Conservation (phyloP, 2,329 filamentous ascomycete species). For the Aureobasidium sp. region DNA sequence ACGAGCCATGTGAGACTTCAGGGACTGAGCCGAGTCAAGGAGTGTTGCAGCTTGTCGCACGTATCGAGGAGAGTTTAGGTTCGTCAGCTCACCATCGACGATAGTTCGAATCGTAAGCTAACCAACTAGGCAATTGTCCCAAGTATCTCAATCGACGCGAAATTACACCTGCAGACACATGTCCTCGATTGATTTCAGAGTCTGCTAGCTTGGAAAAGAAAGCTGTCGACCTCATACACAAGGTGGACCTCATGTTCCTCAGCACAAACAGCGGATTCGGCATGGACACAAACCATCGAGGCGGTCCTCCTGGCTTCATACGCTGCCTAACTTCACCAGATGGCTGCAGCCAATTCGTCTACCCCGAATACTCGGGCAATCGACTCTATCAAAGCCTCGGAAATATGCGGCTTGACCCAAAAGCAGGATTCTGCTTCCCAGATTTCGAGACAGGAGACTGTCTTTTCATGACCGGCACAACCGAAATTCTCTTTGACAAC, state of each 20-base stretch:
- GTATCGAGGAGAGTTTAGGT: slow-evolving; percentile 63
- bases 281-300: slow-evolving; percentile 82
- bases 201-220: slow-evolving; percentile 43
- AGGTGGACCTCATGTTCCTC: slow-evolving; percentile 72
- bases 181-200: slow-evolving; percentile 46
- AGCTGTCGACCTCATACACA: slow-evolving; percentile 53
- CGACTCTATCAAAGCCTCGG: slow-evolving; percentile 76
- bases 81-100: slow-evolving; percentile 7
- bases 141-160: slow-evolving; percentile 77
- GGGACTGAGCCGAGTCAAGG: too few relatives aligned
- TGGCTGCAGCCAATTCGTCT: slow-evolving; percentile 51
- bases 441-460: slow-evolving; percentile 67
- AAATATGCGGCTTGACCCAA: slow-evolving; percentile 62
- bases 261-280: slow-evolving; percentile 55
- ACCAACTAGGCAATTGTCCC: slow-evolving; percentile 62
- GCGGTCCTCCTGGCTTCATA: slow-evolving; percentile 67
- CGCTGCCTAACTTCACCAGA: slow-evolving; percentile 54
- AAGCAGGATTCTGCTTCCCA: slow-evolving; percentile 64
- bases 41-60: slow-evolving; percentile 54
- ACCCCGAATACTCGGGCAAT: slow-evolving; percentile 82
- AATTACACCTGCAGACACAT: slow-evolving; percentile 50
- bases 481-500: slow-evolving; percentile 58
- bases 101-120: slow-evolving; percentile 1
- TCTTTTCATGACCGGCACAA: slow-evolving; percentile 65
- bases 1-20: too few relatives aligned